Percentiles rank a stretch among this genome's conserved stretches.
phyloP scores from a whole-genome alignment of 805 yeast species.

The Metschnikowia kofuensis region DNA sequence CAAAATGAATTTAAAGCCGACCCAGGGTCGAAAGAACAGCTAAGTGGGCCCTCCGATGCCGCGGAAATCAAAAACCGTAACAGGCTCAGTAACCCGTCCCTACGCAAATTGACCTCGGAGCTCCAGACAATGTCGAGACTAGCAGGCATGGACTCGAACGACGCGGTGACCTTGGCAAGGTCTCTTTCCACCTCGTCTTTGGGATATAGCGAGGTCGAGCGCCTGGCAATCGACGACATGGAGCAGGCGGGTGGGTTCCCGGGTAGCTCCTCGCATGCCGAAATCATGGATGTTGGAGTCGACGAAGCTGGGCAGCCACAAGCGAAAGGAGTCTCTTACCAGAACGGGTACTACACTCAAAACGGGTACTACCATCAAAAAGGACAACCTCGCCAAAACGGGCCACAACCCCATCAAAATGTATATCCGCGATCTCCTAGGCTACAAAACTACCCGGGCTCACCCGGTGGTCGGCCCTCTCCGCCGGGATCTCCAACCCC shows the following conservation, averaged over 20 bases:
- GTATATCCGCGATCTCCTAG: too few relatives aligned
- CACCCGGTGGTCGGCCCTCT: too few relatives aligned
- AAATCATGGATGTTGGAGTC: slow-evolving; percentile 13
- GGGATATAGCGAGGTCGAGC: slow-evolving; percentile 53
- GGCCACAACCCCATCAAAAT: too few relatives aligned
- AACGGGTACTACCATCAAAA: too few relatives aligned
- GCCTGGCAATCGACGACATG: slow-evolving; percentile 37
- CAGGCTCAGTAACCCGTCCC: slow-evolving; percentile 50
- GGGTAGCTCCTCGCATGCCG: slow-evolving; percentile 7
- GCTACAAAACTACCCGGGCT: too few relatives aligned
- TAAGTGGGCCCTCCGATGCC: too few relatives aligned
- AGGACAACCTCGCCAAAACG: too few relatives aligned
- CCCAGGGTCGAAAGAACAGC: too few relatives aligned
- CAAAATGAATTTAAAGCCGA: too few relatives aligned
- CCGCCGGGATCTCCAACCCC: background rate
- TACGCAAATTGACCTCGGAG: slow-evolving; percentile 71
- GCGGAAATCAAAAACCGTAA: slow-evolving; percentile 6
- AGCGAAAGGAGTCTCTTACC: background rate
- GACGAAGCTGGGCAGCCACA: slow-evolving; percentile 12
- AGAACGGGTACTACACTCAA: background rate
- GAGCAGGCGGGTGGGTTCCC: slow-evolving; percentile 16
- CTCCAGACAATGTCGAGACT: slow-evolving; percentile 67
- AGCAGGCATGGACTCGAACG: slow-evolving; percentile 76
- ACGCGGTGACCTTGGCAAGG: slow-evolving; percentile 80
- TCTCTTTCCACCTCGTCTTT: slow-evolving; percentile 70